phyloP scores from a whole-genome alignment of 2,329 filamentous ascomycete species.

The Scedosporium aurantiacum region DNA sequence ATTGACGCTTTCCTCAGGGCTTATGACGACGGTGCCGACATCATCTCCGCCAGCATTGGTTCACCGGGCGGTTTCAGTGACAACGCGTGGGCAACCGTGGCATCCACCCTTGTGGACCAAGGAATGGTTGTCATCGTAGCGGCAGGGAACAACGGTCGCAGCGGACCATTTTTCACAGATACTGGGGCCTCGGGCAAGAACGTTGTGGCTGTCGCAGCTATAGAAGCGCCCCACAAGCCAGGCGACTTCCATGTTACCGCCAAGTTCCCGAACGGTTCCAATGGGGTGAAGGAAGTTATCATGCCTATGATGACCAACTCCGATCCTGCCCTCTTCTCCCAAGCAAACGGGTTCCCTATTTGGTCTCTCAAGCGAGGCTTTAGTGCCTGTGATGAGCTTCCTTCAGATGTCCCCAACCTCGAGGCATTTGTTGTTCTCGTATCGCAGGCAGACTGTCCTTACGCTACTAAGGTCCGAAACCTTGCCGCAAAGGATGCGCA shows the following conservation, averaged over 20 bases:
- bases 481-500: constrained; percentile 16
- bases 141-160: constrained; percentile 38
- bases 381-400: constrained; percentile 18
- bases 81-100: constrained; percentile 30
- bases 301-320: background rate
- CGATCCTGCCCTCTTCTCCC: constrained; percentile 15
- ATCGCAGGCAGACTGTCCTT: constrained; percentile 22
- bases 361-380: constrained; percentile 7
- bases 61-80: constrained; percentile 25
- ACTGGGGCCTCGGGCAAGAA: constrained; percentile 28
- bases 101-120: constrained; percentile 27
- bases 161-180: constrained; percentile 34
- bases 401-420: constrained; percentile 13
- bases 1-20: constrained; percentile 25
- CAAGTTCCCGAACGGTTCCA: background rate
- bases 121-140: constrained; percentile 39
- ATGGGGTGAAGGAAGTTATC: background rate
- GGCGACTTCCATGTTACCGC: background rate
- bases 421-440: constrained; percentile 15
- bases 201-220: constrained; percentile 33
- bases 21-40: constrained; percentile 23
- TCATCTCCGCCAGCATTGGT: constrained; percentile 32
- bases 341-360: constrained; percentile 23
- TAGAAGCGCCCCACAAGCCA: constrained; percentile 13
- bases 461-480: constrained; percentile 17